Conservation (phyloP, 306 rosid genomes). For the Cucurbita argyrosperma region DNA sequence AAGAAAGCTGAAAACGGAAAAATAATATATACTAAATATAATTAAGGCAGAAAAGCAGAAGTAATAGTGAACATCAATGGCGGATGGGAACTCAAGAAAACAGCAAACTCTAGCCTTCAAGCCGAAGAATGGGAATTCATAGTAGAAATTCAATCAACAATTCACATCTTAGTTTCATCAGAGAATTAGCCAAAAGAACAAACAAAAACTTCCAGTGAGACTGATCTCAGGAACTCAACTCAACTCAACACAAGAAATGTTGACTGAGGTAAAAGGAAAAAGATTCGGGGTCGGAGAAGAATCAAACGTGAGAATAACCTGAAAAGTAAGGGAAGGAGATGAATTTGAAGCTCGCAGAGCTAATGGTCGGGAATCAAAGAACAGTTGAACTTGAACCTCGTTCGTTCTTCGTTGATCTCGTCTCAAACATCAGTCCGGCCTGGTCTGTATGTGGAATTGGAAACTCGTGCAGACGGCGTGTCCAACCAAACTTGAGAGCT, state of each 20-base stretch:
- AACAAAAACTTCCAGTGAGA: neutral
- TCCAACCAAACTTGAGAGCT: neutral
- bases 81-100: neutral
- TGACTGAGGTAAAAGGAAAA: neutral
- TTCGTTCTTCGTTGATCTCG: neutral
- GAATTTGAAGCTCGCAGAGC: neutral
- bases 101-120: neutral
- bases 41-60: neutral
- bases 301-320: neutral
- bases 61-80: neutral
- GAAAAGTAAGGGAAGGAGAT: neutral
- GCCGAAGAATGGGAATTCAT: neutral
- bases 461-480: neutral
- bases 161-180: neutral
- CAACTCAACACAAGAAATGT: neutral
- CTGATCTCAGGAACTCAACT: neutral
- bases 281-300: neutral
- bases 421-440: neutral
- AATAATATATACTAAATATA: neutral
- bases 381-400: neutral
- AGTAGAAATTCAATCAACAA: neutral
- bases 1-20: neutral
- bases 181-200: neutral
- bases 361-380: neutral
- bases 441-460: neutral